A percentile compares a stretch with the other conserved stretches of the same genome.
phyloP scores from a whole-genome alignment of 1,139 yeast species.

The Yamadazyma sp. region DNA sequence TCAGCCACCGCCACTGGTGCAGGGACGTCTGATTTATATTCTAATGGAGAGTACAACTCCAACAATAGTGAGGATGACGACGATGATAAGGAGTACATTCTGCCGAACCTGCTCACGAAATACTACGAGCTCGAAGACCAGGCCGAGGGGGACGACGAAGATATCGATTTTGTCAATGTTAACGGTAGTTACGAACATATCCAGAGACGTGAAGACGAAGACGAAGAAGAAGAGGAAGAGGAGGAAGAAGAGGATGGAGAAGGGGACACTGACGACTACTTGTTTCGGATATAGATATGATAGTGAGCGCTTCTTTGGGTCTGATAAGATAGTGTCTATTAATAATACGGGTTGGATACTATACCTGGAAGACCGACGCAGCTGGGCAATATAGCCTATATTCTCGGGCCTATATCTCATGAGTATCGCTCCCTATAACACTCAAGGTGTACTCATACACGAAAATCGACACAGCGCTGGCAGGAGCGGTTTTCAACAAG shows the following conservation, averaged over 20 bases:
- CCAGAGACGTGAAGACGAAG: constrained; percentile 17
- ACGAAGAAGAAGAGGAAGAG: constrained; percentile 15
- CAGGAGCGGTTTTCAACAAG: constrained; percentile 75
- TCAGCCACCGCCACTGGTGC: constrained; percentile 6
- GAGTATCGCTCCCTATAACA: constrained; percentile 5
- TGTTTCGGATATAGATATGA: constrained; percentile 28
- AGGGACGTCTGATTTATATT: constrained; percentile 16
- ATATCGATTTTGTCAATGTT: constrained; percentile 29
- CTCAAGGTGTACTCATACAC: constrained; percentile 53
- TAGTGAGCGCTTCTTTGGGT: no score
- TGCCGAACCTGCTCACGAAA: constrained; percentile 42
- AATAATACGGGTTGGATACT: no score
- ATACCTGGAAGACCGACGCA: neutral
- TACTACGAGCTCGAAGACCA: constrained; percentile 27
- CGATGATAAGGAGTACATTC: constrained; percentile 41
- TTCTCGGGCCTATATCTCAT: no score
- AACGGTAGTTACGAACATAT: constrained; percentile 17
- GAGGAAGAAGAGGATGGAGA: constrained; percentile 20
- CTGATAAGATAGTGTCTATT: no score
- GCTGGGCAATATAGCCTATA: neutral
- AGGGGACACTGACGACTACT: constrained; percentile 37
- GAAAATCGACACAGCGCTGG: constrained; percentile 77
- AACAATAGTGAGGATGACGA: constrained; percentile 22
- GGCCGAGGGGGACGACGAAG: constrained; percentile 19
- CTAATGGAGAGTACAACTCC: neutral